Percentiles rank a stretch among this genome's conserved stretches.
Conservation (phyloP, 2,329 filamentous ascomycete species). For the Dactylonectria macrodidyma region DNA sequence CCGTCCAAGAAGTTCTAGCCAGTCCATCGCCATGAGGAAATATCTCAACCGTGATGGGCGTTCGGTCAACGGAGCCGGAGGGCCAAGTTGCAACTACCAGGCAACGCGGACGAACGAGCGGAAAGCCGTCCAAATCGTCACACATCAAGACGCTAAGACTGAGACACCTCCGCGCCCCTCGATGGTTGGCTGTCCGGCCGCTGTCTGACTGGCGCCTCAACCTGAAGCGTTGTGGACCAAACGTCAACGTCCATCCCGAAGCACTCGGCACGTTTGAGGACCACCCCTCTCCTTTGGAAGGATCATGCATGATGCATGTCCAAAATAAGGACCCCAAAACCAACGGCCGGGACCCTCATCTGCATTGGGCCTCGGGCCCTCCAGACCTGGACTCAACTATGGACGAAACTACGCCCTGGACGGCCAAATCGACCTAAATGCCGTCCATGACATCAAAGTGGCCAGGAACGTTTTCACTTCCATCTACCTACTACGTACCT, state of each 20-base stretch:
- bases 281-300: conserved; percentile 5
- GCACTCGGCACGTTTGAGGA: conserved; percentile 20
- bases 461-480: not conserved
- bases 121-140: not conserved
- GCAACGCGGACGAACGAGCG: conserved; percentile 13
- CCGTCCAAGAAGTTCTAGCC: conserved; percentile 40
- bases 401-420: not conserved
- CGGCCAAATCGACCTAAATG: not conserved
- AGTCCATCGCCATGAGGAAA: conserved; percentile 21
- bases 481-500: not conserved
- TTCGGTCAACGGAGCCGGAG: conserved; percentile 12
- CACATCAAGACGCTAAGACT: not conserved
- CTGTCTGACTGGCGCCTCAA: conserved; percentile 15
- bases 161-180: not conserved
- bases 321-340: conserved; percentile 20
- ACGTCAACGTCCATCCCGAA: conserved; percentile 21
- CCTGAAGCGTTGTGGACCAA: conserved; percentile 23
- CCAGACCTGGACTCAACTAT: conserved; percentile 1
- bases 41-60: conserved; percentile 9
- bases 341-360: conserved; percentile 14
- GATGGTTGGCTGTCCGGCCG: not conserved
- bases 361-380: conserved; percentile 26
- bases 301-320: conserved; percentile 32
- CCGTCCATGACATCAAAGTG: not conserved
- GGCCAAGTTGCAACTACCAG: not conserved